Conservation (phyloP, 176 grass and related monocot genomes). For the Echinochloa phyllopogon region DNA sequence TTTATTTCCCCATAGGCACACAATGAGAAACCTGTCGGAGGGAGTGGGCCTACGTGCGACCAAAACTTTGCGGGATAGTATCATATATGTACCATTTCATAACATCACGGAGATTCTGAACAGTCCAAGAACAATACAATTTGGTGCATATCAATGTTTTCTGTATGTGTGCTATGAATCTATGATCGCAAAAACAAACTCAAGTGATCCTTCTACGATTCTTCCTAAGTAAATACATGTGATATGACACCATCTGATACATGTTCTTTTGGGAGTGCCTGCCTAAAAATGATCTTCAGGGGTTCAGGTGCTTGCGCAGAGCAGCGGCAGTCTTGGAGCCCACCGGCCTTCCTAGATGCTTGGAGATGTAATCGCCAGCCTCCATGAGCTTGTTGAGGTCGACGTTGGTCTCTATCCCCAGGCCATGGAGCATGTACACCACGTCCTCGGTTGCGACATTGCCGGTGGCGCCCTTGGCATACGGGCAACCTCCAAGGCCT, state of each 20-base stretch:
- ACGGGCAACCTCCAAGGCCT: constrained; percentile 85
- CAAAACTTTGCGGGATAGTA: neutral
- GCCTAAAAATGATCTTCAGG: constrained; percentile 22
- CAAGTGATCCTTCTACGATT: neutral
- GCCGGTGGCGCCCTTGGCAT: constrained; percentile 82
- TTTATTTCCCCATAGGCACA: no score
- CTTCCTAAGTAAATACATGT: neutral
- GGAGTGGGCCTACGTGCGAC: no score
- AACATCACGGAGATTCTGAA: neutral
- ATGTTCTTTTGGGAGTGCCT: neutral
- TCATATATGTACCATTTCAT: neutral
- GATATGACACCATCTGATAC: neutral
- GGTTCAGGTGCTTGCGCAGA: constrained; percentile 46
- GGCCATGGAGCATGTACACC: constrained; percentile 90
- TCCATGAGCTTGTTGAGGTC: constrained; percentile 80
- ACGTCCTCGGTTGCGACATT: constrained; percentile 91
- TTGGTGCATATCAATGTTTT: neutral
- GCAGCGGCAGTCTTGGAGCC: constrained; percentile 78
- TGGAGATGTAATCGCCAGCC: constrained; percentile 87
- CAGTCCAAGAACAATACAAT: neutral
- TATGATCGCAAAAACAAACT: neutral
- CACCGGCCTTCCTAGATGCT: constrained; percentile 65
- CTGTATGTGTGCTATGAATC: no score
- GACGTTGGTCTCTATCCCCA: constrained; percentile 78
- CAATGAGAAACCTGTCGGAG: no score